Evolutionary conservation across 2,329 filamentous ascomycete species (phyloP), one percentile per base, ranked within the genome.

Genomic region (Acarospora socialis): DNA sequence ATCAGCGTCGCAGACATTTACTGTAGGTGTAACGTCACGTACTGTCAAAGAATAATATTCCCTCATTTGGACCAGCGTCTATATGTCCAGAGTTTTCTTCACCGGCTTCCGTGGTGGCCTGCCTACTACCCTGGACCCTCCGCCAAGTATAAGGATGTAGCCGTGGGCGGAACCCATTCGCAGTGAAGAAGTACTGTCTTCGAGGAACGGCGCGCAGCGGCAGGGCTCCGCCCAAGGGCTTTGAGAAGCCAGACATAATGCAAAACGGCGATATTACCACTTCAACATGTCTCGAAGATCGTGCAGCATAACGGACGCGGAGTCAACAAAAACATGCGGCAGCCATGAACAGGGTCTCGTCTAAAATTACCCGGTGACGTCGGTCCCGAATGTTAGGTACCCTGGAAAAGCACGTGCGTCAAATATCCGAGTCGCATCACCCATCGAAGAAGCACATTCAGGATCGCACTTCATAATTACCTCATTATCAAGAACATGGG

Each of bases 41-140:
- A 86, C 81, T 92, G 51, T 92, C 84, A 48, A 95, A 77, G 59
- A 92, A 98, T 5, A 94, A 55, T 27, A 95, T 75, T 0, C 78
- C 77, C 58, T 95, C 82, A 44, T 86, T 79, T 1, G 76, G 59
- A 3, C 64, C 67, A 7, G 80, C 68, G n/a, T 68, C 62, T 43
- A 95, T 93, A 47, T 94, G 84, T 0, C 90, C 87, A 7, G 73
- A 44, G 20, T 50, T 44, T 20, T 50, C 43, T 16, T 51, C 47
- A 13, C 47, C 48, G 9, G 48, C 45, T 27, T 47, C 46, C 2
- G 39, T 40, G 9, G 44, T 40, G 15, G 28, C 35, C 13, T 24
- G 36, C 16, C 46, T 32, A 18, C 32, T 36, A 13, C 32, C 30
- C n/a, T 21, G 6, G 7, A 37, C 21, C n/a, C 32, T 9, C 7